Evolutionary conservation across 2,329 filamentous ascomycete species (phyloP).

Genomic region (Talaromyces amestolkiae): DNA sequence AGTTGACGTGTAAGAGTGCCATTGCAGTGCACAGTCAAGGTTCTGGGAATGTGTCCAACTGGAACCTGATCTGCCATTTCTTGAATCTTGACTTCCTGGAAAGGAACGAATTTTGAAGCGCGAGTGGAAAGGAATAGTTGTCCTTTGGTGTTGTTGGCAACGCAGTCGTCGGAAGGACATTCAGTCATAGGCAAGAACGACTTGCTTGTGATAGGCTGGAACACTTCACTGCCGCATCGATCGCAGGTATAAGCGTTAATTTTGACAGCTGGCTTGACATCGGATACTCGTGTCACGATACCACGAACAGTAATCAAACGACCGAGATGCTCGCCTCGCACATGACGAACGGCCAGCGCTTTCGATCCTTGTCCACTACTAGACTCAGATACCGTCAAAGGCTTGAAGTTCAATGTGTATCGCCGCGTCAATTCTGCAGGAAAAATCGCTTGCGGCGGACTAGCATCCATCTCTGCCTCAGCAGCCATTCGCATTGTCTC

Average conservation of each 20-base stretch:
- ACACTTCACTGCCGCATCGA: slow-evolving; percentile 92
- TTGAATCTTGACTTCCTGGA: slow-evolving; percentile 98
- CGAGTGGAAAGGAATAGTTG: slow-evolving; percentile 92
- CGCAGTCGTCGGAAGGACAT: slow-evolving; percentile 88
- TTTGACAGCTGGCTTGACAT: slow-evolving; percentile 95
- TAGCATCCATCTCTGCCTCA: slow-evolving; percentile 63
- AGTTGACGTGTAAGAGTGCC: slow-evolving; percentile 81
- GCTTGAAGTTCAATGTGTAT: slow-evolving; percentile 96
- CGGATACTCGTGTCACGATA: slow-evolving; percentile 91
- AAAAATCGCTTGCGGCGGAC: slow-evolving; percentile 71
- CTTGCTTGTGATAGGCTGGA: slow-evolving; percentile 89
- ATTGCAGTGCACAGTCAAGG: slow-evolving; percentile 84
- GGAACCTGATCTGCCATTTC: slow-evolving; percentile 99
- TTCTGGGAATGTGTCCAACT: slow-evolving; percentile 92
- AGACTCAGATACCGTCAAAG: slow-evolving; percentile 69
- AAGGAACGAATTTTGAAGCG: slow-evolving; percentile 93
- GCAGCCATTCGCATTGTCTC: slow-evolving; percentile 68
- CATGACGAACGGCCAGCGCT: slow-evolving; percentile 84
- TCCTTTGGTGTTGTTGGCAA: slow-evolving; percentile 84
- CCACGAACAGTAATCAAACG: slow-evolving; percentile 90
- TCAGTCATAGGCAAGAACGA: slow-evolving; percentile 83
- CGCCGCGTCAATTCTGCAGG: slow-evolving; percentile 87
- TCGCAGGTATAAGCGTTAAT: slow-evolving; percentile 98
- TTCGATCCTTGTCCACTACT: slow-evolving; percentile 59
- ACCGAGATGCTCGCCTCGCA: slow-evolving; percentile 88